Conservation (phyloP, 352 stramenopile species). For the Phytophthora sp. region DNA sequence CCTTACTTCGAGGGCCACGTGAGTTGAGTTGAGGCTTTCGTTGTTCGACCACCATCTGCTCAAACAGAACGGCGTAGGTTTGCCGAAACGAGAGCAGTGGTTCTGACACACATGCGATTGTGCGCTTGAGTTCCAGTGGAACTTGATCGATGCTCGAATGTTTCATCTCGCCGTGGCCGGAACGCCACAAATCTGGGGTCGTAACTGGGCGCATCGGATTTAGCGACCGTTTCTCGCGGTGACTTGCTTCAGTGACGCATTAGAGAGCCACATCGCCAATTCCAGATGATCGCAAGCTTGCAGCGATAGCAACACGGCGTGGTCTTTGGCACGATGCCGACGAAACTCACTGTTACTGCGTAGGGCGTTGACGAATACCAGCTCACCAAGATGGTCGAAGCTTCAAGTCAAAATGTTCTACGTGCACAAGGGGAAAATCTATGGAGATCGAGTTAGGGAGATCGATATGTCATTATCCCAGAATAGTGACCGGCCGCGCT, state of each 20-base stretch:
- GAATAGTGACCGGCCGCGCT: no score
- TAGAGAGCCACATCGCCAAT: conserved; percentile 3
- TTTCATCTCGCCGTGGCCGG: not conserved
- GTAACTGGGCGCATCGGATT: conserved; percentile 13
- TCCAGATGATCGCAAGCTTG: conserved; percentile 15
- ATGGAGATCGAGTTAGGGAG: no score
- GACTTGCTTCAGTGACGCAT: not conserved
- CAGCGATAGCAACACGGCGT: not conserved
- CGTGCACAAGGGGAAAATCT: no score
- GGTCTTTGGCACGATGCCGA: no score
- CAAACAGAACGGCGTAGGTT: conserved; percentile 1
- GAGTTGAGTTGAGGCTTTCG: conserved; percentile 26
- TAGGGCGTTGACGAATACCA: no score
- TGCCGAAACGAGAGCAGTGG: conserved; percentile 18
- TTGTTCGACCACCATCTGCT: conserved; percentile 19
- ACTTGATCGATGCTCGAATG: conserved; percentile 28
- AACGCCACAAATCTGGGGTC: conserved; percentile 8
- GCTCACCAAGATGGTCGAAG: no score
- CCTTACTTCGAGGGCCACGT: not conserved
- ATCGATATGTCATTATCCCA: no score
- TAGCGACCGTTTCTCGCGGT: conserved; percentile 17
- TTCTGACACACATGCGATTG: conserved; percentile 8
- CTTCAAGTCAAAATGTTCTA: no score
- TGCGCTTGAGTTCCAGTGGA: conserved; percentile 13
- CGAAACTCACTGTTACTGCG: no score